Conservation (phyloP, 352 stramenopile genomes). For the Phytophthora pistaciae region DNA sequence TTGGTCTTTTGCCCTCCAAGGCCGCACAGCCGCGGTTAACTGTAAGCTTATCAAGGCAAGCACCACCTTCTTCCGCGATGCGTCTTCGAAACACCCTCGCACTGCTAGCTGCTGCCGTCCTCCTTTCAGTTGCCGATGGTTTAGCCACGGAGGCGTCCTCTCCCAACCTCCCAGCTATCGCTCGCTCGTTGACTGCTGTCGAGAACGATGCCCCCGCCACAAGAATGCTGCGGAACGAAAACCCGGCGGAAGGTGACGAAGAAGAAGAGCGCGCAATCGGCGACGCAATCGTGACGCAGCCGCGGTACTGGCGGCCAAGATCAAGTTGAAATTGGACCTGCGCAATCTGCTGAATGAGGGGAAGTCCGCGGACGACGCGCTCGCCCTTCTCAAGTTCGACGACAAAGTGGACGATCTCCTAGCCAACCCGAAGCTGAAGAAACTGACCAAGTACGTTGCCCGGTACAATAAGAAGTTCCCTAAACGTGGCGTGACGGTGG, state of each 20-base stretch:
- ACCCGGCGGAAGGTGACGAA: neutral
- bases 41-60: too few species aligned
- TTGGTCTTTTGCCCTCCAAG: neutral
- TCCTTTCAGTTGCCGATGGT: neutral
- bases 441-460: neutral
- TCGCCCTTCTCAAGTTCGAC: neutral
- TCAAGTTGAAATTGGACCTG: neutral
- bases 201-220: neutral
- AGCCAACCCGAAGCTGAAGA: neutral
- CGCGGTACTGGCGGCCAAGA: neutral
- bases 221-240: neutral
- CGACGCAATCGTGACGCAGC: neutral
- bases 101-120: neutral
- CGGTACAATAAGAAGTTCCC: neutral
- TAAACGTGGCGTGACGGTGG: neutral
- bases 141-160: neutral
- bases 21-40: too few species aligned
- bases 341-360: neutral
- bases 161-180: neutral
- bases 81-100: neutral
- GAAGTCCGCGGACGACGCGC: neutral
- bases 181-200: neutral
- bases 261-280: neutral
- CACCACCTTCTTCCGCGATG: neutral
- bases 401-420: neutral